Percentiles rank a stretch among this genome's conserved stretches.
Conservation (phyloP, 1,284 basidiomycete species). For the Ustilago nuda region DNA sequence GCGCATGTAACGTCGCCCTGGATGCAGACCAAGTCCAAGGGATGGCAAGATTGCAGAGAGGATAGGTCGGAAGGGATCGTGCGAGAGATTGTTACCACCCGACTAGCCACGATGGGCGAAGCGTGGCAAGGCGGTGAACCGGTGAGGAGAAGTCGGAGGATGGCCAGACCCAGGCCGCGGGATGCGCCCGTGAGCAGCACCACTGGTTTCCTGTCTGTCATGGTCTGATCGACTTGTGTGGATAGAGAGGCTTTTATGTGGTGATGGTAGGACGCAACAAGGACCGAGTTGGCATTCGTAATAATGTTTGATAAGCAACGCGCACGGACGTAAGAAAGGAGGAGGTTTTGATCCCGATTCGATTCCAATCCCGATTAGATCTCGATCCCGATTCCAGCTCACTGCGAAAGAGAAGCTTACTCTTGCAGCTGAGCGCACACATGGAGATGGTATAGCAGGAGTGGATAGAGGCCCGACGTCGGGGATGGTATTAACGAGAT, state of each 20-base stretch:
- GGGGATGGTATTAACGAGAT: slow-evolving; percentile 2
- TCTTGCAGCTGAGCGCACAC: too few species aligned
- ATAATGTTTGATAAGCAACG: background rate
- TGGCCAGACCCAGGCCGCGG: slow-evolving; percentile 82
- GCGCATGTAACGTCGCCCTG: slow-evolving; percentile 76
- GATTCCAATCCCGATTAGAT: too few species aligned
- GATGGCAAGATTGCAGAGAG: slow-evolving; percentile 71
- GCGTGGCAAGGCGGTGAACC: slow-evolving; percentile 23
- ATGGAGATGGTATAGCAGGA: too few species aligned
- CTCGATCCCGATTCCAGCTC: too few species aligned
- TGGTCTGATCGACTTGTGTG: background rate
- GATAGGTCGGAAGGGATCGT: slow-evolving; percentile 76
- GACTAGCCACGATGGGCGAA: slow-evolving; percentile 67
- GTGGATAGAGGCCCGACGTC: too few species aligned
- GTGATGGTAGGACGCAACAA: background rate
- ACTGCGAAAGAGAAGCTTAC: too few species aligned
- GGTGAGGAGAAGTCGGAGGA: slow-evolving; percentile 75
- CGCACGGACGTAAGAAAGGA: slow-evolving; percentile 8
- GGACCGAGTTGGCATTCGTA: too few species aligned
- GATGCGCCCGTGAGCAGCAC: slow-evolving; percentile 67
- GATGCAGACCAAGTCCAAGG: slow-evolving; percentile 69
- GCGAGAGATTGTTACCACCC: slow-evolving; percentile 82
- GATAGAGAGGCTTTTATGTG: slow-evolving; percentile 1
- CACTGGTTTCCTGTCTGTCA: slow-evolving; percentile 45
- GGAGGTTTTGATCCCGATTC: too few species aligned